These are phyloP conservation scores for Sugiyamaella marilandica DNA, from an alignment of 805 yeast species.

Conservation along the genomic window DNA sequence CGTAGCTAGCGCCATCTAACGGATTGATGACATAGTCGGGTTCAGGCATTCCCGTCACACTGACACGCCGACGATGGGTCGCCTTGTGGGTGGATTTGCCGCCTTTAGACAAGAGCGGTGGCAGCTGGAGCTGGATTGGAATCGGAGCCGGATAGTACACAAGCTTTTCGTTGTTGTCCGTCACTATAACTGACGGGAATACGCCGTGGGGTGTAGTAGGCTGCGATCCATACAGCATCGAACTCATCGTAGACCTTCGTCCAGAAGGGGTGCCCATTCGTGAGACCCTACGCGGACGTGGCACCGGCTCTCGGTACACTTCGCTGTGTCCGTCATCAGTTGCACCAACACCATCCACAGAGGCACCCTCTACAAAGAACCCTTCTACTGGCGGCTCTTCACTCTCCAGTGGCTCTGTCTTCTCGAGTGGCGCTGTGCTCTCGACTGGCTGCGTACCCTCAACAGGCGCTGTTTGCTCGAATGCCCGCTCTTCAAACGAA, in stretches of 20 bases:
- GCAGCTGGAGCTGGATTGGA: conserved; percentile 31
- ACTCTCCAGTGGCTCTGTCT: too few species aligned
- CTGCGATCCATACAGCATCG: background rate
- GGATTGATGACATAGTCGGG: conserved; percentile 12
- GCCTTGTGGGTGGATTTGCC: background rate
- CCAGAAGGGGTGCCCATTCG: background rate
- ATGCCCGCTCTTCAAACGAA: too few species aligned
- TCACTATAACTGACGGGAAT: conserved; percentile 6
- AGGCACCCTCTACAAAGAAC: too few species aligned
- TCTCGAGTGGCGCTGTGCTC: too few species aligned
- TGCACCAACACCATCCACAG: too few species aligned
- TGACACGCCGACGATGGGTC: conserved; percentile 7
- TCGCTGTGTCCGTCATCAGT: background rate
- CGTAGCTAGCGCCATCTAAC: background rate
- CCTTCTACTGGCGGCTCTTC: too few species aligned
- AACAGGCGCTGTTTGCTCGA: too few species aligned
- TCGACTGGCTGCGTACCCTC: too few species aligned
- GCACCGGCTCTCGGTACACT: background rate
- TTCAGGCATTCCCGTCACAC: conserved; percentile 4
- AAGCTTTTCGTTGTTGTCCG: conserved; percentile 7
- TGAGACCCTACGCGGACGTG: background rate
- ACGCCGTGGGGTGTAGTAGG: background rate
- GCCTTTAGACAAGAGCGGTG: conserved; percentile 30
- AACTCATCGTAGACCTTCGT: background rate
- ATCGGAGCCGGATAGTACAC: conserved; percentile 35